Conservation (phyloP, 225 moss, liverwort and hornwort genomes). For the Neckera pumila region DNA sequence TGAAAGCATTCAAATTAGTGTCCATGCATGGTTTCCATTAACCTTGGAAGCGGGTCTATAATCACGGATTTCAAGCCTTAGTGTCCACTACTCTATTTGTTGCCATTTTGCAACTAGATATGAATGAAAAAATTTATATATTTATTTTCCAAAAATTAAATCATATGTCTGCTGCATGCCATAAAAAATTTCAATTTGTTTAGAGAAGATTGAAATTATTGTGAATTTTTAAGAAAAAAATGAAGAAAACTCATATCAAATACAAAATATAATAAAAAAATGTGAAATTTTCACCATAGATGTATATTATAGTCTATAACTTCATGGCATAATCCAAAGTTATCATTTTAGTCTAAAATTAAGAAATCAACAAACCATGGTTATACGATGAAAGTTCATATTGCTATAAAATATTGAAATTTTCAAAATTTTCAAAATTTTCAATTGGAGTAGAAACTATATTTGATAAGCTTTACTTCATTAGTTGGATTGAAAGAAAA, state of each 20-base stretch:
- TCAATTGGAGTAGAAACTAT: background rate
- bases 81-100: background rate
- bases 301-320: background rate
- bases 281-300: background rate
- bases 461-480: background rate
- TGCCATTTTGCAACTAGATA: background rate
- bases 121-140: background rate
- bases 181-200: background rate
- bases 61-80: background rate
- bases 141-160: background rate
- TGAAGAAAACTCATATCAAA: background rate
- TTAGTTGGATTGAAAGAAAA: background rate
- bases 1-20: background rate
- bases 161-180: accelerated
- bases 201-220: accelerated
- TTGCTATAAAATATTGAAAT: background rate
- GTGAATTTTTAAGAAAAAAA: background rate
- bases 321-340: background rate
- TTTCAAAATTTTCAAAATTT: background rate
- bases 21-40: background rate
- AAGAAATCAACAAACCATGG: background rate
- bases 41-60: accelerated
- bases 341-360: accelerated
- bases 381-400: background rate
- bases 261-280: background rate